Evolutionary conservation across 495 filamentous ascomycete species (phyloP), one percentile per base, ranked within the genome.

Genomic region (Aspergillus asperescens): DNA sequence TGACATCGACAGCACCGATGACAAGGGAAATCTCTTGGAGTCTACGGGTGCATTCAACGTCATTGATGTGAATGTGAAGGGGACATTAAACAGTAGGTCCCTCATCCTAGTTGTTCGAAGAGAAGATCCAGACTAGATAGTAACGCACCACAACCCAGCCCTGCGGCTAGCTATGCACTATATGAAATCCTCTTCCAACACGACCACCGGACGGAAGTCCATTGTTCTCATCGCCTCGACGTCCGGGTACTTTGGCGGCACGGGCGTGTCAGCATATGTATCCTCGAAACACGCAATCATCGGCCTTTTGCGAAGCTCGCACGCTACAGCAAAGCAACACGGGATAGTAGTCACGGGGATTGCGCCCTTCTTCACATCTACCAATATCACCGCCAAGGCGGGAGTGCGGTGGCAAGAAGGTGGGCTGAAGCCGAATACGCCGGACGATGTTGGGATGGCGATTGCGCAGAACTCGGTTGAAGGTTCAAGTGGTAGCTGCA

Each of bases 11-110:
- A 44, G 24, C 8, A 29, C 15, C n/a, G 41, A 44, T 19, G 41
- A 24, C 4, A 15, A 44, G 3, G 41, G 41, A 3, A 29, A 44
- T 18, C 25, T 44, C 1, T 7, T 44, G 10, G 41, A 44, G 24
- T 29, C 23, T 19, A 44, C 41, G 10, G 41, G 41, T 5, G 23
- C 25, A 1, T 52, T 18, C 1, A 56, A 49, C 18, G 62, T 71
- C 0, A 64, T 71, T 35, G 66, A 67, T 52, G 58, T 67, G 0
- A 71, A 71, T 45, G 18, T 67, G n/a, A 69, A 66, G 45, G 66
- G 68, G 5, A 69, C 66, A 3, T 38, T 71, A 28, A 69, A 71
- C 47, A 40, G 32, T 52, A 28, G 19, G 23, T n/a, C 44, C 4
- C 23, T 12, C 16, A 9, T 20, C 15, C n/a, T 32, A 16, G 8